Percentiles rank a stretch among this genome's conserved stretches.
Conservation (phyloP, 163 green algal species). For the Prototheca stagnorum region DNA sequence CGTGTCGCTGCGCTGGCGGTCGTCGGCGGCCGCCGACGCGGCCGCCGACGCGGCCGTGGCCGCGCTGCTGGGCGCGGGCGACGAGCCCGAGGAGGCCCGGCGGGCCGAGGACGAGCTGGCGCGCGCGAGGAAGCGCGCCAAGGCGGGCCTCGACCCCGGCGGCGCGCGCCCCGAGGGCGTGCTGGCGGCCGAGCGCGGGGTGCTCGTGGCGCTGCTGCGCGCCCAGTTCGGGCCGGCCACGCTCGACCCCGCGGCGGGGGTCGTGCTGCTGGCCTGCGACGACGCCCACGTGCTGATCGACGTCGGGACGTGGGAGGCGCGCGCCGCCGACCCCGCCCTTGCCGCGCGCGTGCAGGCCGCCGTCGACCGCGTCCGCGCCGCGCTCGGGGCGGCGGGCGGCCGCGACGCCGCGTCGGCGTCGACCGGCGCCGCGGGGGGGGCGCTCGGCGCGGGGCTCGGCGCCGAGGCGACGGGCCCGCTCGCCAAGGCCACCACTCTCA, state of each 20-base stretch:
- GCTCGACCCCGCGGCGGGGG: slow-evolving; percentile 15
- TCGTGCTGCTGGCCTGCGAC: slow-evolving; percentile 34
- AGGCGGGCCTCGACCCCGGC: slow-evolving; percentile 31
- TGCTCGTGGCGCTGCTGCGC: slow-evolving; percentile 40
- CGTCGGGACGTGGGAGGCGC: slow-evolving; percentile 28
- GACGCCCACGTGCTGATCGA: slow-evolving; percentile 32
- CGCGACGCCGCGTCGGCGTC: slow-evolving; percentile 5
- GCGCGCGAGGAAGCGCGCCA: too few species aligned
- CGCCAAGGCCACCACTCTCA: neutral
- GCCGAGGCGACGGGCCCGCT: neutral
- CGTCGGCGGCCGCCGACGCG: slow-evolving; percentile 48
- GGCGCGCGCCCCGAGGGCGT: slow-evolving; percentile 17
- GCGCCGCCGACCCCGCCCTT: slow-evolving; percentile 31
- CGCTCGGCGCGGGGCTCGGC: neutral
- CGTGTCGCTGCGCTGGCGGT: slow-evolving; percentile 67
- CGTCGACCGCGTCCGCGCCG: slow-evolving; percentile 22
- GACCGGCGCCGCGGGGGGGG: neutral
- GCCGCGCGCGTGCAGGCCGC: slow-evolving; percentile 30
- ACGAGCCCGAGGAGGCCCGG: slow-evolving; percentile 24
- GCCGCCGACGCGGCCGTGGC: slow-evolving; percentile 75
- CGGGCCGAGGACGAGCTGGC: too few species aligned
- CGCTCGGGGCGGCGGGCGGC: slow-evolving; percentile 15
- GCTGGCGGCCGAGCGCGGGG: slow-evolving; percentile 30
- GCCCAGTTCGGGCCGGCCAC: slow-evolving; percentile 52
- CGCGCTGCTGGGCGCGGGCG: slow-evolving; percentile 42